Percentiles rank a stretch among this genome's conserved stretches.
These are phyloP conservation scores for Solanum hybrid DNA, from an alignment of 305 asterid species.

Conservation along the genomic window DNA sequence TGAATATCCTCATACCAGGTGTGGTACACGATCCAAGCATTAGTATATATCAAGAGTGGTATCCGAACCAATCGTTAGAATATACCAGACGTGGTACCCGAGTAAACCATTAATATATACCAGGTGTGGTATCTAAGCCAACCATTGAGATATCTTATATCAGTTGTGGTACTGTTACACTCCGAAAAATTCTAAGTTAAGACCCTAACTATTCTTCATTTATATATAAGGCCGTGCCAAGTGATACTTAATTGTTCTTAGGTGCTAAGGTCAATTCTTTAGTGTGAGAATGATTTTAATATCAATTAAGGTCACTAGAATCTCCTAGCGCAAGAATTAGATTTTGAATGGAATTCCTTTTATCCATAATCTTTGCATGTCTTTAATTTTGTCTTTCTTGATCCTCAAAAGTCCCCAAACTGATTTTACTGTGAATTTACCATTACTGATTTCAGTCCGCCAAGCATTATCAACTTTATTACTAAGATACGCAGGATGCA, in stretches of 20 bases:
- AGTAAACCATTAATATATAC: neutral
- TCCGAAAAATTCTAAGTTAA: neutral
- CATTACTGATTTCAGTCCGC: neutral
- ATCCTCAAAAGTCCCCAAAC: neutral
- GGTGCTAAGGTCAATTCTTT: neutral
- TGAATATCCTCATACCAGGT: neutral
- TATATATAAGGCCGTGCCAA: neutral
- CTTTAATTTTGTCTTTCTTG: neutral
- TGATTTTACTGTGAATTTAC: neutral
- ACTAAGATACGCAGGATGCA: neutral
- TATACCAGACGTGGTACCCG: neutral
- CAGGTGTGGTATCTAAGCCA: neutral
- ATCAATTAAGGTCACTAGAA: neutral
- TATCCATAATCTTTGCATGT: neutral
- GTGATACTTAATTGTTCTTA: neutral
- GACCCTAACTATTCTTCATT: neutral
- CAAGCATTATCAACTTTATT: neutral
- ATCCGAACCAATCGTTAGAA: too few relatives aligned
- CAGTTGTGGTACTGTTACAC: neutral
- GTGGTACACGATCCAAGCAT: neutral
- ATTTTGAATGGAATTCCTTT: neutral
- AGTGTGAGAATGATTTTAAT: neutral
- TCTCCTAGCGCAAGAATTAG: neutral
- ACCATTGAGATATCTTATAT: neutral
- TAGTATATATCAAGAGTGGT: too few relatives aligned